phyloP scores from a whole-genome alignment of 192 early-diverging fungal genomes.

The Obelidium mucronatum region DNA sequence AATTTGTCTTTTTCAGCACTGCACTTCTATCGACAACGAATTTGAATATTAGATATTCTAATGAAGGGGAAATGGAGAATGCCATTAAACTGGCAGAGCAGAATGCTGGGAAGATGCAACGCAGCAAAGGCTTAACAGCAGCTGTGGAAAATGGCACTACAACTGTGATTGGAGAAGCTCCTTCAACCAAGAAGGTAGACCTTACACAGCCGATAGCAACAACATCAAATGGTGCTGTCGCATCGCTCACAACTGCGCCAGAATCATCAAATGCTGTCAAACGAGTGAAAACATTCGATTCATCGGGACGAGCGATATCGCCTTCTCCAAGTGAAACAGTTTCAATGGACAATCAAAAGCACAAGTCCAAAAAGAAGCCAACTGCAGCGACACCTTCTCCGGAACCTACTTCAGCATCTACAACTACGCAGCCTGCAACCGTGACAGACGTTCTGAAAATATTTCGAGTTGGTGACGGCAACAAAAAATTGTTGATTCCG shows the following conservation, averaged over 20 bases:
- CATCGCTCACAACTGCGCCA: too few relatives aligned
- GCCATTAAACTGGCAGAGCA: background rate
- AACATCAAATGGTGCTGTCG: too few relatives aligned
- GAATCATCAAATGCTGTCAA: too few relatives aligned
- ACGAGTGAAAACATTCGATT: too few relatives aligned
- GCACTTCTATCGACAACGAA: background rate
- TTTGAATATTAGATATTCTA: background rate
- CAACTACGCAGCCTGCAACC: background rate
- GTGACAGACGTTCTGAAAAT: background rate
- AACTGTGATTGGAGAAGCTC: too few relatives aligned
- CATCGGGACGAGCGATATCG: background rate
- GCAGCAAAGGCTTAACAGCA: too few relatives aligned
- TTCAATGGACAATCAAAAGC: background rate
- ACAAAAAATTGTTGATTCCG: background rate
- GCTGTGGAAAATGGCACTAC: too few relatives aligned
- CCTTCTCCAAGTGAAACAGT: background rate
- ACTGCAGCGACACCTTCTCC: background rate
- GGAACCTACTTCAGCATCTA: background rate
- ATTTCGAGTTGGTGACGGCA: background rate
- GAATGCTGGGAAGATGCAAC: background rate
- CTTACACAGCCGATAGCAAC: too few relatives aligned
- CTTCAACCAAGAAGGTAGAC: too few relatives aligned
- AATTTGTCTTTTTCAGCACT: too few relatives aligned
- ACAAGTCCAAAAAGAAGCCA: background rate
- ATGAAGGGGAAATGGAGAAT: background rate